Evolutionary conservation across 768 basidiomycete genomes (phyloP).

Genomic region (Hygrophorus pudorinus): DNA sequence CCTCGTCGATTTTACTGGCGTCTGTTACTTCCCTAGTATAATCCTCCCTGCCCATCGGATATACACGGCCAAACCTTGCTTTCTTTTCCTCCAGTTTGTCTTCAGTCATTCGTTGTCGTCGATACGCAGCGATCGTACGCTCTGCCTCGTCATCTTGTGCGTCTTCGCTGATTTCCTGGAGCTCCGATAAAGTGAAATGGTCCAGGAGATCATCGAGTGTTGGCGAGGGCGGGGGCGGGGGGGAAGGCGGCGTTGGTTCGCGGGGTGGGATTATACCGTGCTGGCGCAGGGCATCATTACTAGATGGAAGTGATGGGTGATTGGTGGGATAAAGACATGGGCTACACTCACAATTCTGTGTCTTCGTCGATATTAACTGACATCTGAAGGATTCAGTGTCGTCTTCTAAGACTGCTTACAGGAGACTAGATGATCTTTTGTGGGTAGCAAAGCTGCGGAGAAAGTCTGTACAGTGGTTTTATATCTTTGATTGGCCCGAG

Average conservation of each 20-base stretch:
- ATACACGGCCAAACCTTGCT: slow-evolving; percentile 73
- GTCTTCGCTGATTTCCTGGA: slow-evolving; percentile 64
- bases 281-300: slow-evolving; percentile 89
- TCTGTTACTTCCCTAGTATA: slow-evolving; percentile 95
- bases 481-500: too few relatives aligned
- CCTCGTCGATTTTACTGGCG: slow-evolving; percentile 64
- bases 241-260: slow-evolving; percentile 55
- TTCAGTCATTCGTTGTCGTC: slow-evolving; percentile 54
- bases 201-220: slow-evolving; percentile 58
- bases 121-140: slow-evolving; percentile 57
- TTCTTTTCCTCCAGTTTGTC: slow-evolving; percentile 45
- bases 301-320: slow-evolving; percentile 20
- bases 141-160: slow-evolving; percentile 67
- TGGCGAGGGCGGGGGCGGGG: slow-evolving; percentile 76
- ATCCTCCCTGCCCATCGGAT: slow-evolving; percentile 86
- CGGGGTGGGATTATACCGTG: slow-evolving; percentile 83
- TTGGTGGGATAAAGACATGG: neutral
- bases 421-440: too few relatives aligned
- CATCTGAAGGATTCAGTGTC: slow-evolving; percentile 26
- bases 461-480: too few relatives aligned
- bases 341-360: slow-evolving; percentile 78
- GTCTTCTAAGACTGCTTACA: too few relatives aligned
- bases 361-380: slow-evolving; percentile 81
- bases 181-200: slow-evolving; percentile 50
- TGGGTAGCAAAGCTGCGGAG: too few relatives aligned